These are phyloP conservation scores for Trichoderma guizhouense DNA, from an alignment of 2,329 filamentous ascomycete species.

Conservation along the genomic window DNA sequence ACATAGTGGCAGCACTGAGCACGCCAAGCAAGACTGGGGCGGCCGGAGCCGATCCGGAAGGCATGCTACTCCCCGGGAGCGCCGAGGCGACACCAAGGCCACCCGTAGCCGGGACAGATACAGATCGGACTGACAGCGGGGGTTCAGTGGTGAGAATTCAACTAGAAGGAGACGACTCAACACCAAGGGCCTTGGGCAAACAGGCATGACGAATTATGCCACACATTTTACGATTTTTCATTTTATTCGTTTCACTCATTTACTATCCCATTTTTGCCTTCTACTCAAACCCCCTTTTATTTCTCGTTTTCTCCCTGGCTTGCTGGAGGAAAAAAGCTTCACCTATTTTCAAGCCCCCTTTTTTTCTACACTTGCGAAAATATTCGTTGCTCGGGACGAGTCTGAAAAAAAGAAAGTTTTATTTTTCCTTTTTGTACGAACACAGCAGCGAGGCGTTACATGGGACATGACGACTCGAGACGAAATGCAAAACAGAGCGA, in stretches of 20 bases:
- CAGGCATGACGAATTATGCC: conserved; percentile 16
- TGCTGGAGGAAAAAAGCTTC: background rate
- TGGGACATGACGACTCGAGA: conserved; percentile 9
- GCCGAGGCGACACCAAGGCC: conserved; percentile 47
- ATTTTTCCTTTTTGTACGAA: conserved; percentile 13
- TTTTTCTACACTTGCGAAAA: background rate
- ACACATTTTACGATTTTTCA: background rate
- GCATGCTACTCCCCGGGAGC: conserved; percentile 22
- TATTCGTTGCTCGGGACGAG: conserved; percentile 7
- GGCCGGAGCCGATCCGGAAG: background rate
- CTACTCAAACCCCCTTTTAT: background rate
- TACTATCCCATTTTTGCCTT: background rate
- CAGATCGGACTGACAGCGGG: conserved; percentile 16
- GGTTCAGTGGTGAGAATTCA: background rate
- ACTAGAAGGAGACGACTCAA: conserved; percentile 36
- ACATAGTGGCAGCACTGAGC: conserved; percentile 22
- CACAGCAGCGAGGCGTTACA: conserved; percentile 20
- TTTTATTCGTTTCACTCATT: background rate
- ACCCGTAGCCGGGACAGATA: conserved; percentile 18
- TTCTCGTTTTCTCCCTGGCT: background rate
- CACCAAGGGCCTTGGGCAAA: conserved; percentile 36
- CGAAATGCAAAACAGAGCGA: conserved; percentile 9
- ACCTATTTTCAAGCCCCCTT: background rate
- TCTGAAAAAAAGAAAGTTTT: background rate
- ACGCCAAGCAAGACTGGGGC: conserved; percentile 24